A percentile compares a stretch with the other conserved stretches of the same genome.
phyloP scores from a whole-genome alignment of 108 stramenopile genomes.

The Nannochloropsis gaditana region DNA sequence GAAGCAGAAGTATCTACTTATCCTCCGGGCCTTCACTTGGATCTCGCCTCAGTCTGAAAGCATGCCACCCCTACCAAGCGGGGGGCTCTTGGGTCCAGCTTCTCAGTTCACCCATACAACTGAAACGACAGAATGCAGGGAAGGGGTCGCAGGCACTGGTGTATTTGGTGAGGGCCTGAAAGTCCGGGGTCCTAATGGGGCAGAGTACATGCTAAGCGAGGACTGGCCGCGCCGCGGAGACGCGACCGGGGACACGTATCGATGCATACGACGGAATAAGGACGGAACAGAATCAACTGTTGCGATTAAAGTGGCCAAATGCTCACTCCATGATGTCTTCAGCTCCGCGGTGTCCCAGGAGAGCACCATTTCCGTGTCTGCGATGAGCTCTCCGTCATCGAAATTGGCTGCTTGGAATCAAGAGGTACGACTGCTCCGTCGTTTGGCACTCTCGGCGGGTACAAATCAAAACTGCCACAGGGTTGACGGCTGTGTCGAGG shows the following conservation, averaged over 20 bases:
- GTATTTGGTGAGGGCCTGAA: background rate
- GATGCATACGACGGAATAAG: background rate
- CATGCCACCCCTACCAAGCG: slow-evolving; percentile 16
- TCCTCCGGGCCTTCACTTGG: too few species aligned
- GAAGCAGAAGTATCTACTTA: too few species aligned
- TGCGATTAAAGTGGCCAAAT: background rate
- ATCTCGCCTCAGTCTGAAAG: background rate
- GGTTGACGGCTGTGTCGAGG: background rate
- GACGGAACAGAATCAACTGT: background rate
- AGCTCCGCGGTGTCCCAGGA: too few species aligned
- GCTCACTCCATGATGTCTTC: background rate
- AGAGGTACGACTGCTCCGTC: background rate
- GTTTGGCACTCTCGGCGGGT: background rate
- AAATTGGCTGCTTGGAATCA: background rate
- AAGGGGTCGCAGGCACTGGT: background rate
- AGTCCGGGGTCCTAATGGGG: background rate
- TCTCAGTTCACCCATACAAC: background rate
- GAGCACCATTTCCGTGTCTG: too few species aligned
- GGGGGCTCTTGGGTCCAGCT: background rate
- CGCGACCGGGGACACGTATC: slow-evolving; percentile 11
- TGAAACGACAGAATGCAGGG: background rate
- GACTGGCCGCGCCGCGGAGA: slow-evolving; percentile 11
- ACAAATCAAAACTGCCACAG: background rate
- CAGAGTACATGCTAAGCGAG: background rate
- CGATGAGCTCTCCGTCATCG: too few species aligned